phyloP scores from a whole-genome alignment of 73 alveolate genomes.

The Paramecium sexaurelia region DNA sequence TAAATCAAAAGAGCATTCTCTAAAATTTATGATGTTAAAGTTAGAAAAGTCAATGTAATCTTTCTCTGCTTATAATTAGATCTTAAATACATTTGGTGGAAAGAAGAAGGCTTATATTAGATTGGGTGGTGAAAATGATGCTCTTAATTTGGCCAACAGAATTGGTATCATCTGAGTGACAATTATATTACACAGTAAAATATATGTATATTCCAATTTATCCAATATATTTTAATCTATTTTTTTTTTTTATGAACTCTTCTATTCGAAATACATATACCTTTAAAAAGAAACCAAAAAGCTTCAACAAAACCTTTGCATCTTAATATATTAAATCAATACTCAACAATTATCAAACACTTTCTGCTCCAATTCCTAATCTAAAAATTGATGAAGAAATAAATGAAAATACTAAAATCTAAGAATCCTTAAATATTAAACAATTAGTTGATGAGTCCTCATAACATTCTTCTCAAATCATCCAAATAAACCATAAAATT shows the following conservation, averaged over 20 bases:
- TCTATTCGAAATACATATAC: neutral
- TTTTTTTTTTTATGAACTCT: neutral
- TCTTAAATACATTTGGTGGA: constrained; percentile 78
- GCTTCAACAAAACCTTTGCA: neutral
- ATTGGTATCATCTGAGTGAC: constrained; percentile 82
- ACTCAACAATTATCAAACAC: neutral
- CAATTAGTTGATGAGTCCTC: neutral
- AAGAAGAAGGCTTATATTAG: constrained; percentile 86
- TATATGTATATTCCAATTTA: neutral
- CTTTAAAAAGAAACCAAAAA: neutral
- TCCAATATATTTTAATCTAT: neutral
- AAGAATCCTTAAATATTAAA: neutral
- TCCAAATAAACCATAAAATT: neutral
- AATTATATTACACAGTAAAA: constrained; percentile 7
- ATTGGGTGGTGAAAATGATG: constrained; percentile 78
- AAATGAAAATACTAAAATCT: neutral
- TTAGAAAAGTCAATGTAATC: constrained; percentile 75
- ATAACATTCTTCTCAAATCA: neutral
- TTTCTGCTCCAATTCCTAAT: neutral
- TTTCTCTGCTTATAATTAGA: constrained; percentile 23
- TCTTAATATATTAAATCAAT: neutral
- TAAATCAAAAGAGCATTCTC: constrained; percentile 83
- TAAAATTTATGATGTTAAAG: constrained; percentile 75
- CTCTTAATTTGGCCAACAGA: constrained; percentile 84
- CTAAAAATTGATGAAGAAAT: constrained; percentile 17